phyloP scores from a whole-genome alignment of 2,329 filamentous ascomycete genomes.

The Pseudogymnoascus sp. region DNA sequence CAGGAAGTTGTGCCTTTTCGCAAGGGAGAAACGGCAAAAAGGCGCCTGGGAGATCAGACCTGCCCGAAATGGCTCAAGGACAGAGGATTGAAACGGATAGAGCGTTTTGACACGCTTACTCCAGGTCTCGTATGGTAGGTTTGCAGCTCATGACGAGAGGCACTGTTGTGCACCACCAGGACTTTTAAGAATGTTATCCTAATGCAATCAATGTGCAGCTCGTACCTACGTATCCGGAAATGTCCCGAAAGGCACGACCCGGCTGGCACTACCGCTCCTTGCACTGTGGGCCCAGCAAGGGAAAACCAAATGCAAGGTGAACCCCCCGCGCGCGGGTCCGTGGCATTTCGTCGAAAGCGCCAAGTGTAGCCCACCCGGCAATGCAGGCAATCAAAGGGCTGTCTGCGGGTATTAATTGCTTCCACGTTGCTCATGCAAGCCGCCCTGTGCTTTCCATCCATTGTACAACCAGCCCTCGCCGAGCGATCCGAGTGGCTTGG shows the following conservation, averaged over 20 bases:
- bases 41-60: not conserved
- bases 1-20: not conserved
- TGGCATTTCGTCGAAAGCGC: not conserved
- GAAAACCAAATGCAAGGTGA: not conserved
- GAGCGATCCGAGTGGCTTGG: not conserved
- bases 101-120: not conserved
- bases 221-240: constrained; percentile 5
- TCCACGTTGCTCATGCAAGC: constrained; percentile 3
- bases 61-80: not conserved
- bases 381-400: constrained; percentile 7
- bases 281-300: not conserved
- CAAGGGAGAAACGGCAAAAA: not conserved
- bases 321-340: not conserved
- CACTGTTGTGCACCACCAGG: not conserved
- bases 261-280: not conserved
- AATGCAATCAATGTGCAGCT: constrained; percentile 2
- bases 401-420: constrained; percentile 4
- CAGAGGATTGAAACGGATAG: not conserved
- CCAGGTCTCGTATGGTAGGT: not conserved
- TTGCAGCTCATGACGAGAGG: not conserved
- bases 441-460: not conserved
- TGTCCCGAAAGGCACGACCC: constrained; percentile 6
- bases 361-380: constrained; percentile 1
- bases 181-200: not conserved
- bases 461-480: not conserved